Base-by-base conservation (phyloP, 495 filamentous ascomycete species). In the Parathielavia hyrcaniae region DNA sequence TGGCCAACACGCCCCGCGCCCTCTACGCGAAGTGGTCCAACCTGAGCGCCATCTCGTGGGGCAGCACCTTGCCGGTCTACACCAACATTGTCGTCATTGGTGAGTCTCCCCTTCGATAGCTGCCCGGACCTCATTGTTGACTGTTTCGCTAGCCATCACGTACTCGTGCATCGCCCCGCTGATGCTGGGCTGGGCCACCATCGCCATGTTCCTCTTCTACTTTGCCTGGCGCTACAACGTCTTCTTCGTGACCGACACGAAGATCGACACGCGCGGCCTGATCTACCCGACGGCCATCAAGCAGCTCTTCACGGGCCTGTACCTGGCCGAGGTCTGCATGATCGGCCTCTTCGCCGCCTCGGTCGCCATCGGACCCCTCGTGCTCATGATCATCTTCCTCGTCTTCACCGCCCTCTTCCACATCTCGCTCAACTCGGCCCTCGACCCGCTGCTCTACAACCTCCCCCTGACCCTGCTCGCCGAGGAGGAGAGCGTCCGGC, bases 191-290 rank as follows among this genome's bases (percentile, higher is more conserved):
- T 97, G 97, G 72, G 87, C 87, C 36, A 84, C 86, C 19, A 77
- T 97, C 50, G 92, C 89, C 57, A 78, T 97, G 57, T 84, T 80
- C 54, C 77, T 96, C 54, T 89, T 98, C 74, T 97, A 97, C 73
- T 77, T 95, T 48, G 91, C 93, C 54, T 97, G 89, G 81, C 83
- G 90, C 6, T 97, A 98, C 79, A 96, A 98, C 68, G 69, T 97
- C 64, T 80, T 98, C 48, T 98, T 95, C 71, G 90, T 96, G 50
- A 89, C 86, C 51, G 88, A 95, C 65, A 81, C 86, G 32, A 60
- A 78, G 52, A 86, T 97, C 67, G 92, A 98, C 73, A 97, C 93
- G 26, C 90, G 95, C 62, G 93, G 93, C 55, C 82, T 88, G 38
- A 82, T 87, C 60, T 98, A 97, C 68, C 85, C 88, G 5, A 83